Evolutionary conservation across 176 grass and related monocot species (phyloP).

Genomic region (Avena atlantica): DNA sequence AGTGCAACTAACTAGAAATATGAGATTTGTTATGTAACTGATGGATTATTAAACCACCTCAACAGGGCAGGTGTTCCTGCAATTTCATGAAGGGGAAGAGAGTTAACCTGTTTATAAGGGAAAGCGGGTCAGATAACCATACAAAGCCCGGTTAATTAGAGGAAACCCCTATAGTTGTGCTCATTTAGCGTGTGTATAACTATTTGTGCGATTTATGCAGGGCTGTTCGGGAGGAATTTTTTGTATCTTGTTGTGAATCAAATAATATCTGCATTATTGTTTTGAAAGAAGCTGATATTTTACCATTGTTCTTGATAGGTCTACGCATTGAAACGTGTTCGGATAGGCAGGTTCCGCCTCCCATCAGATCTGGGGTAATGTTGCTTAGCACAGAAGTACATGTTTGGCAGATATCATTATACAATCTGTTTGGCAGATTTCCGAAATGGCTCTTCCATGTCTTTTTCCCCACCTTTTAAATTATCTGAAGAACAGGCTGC

Average conservation of each 20-base stretch:
- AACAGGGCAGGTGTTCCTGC: background rate
- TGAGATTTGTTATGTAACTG: no score
- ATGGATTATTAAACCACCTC: background rate
- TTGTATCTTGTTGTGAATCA: background rate
- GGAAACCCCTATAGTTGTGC: background rate
- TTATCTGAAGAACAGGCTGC: background rate
- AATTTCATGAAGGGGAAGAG: background rate
- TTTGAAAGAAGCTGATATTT: conserved; percentile 41
- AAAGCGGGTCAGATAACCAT: background rate
- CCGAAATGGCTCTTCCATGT: background rate
- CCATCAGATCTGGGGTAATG: conserved; percentile 87
- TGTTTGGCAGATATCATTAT: background rate
- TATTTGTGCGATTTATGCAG: background rate
- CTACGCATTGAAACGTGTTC: conserved; percentile 80
- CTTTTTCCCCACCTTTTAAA: conserved; percentile 2
- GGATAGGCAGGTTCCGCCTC: conserved; percentile 82
- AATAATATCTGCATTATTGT: conserved; percentile 1
- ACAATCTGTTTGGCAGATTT: conserved; percentile 12
- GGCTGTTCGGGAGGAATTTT: background rate
- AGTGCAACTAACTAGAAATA: background rate
- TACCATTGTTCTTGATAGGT: conserved; percentile 56
- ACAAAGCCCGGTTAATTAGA: background rate
- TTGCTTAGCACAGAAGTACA: conserved; percentile 29
- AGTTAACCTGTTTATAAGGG: background rate
- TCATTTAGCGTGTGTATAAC: background rate